A percentile compares a stretch with the other conserved stretches of the same genome.
Conservation (phyloP, 2,329 filamentous ascomycete genomes). For the Decorospora gaudefroyi region DNA sequence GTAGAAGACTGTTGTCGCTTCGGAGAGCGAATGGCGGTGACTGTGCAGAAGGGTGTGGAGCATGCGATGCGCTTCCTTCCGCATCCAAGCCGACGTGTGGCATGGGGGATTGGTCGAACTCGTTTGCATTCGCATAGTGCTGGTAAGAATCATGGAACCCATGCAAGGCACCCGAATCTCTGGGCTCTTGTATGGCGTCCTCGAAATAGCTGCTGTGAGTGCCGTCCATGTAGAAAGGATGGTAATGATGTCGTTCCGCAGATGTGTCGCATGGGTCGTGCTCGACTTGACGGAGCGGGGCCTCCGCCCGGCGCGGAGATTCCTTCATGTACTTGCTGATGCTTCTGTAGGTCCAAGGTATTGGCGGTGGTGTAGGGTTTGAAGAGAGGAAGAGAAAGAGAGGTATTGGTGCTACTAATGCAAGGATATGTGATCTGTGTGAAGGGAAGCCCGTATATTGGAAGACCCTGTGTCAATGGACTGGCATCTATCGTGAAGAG, state of each 20-base stretch:
- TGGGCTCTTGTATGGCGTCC: not conserved
- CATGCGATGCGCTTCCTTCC: constrained; percentile 9
- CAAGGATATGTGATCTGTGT: constrained; percentile 2
- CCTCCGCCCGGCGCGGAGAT: constrained; percentile 6
- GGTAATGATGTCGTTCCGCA: constrained; percentile 1
- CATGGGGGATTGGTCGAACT: constrained; percentile 16
- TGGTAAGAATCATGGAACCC: constrained; percentile 3
- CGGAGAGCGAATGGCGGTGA: constrained; percentile 4
- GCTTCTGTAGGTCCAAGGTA: not conserved
- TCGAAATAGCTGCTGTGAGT: constrained; percentile 2
- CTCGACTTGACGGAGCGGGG: constrained; percentile 3
- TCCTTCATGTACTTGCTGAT: constrained; percentile 21
- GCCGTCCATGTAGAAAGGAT: not conserved
- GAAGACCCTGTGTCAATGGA: constrained; percentile 1
- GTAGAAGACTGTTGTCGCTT: constrained; percentile 13
- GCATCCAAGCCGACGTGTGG: constrained; percentile 8
- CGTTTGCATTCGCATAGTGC: constrained; percentile 19
- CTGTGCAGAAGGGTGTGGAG: constrained; percentile 4
- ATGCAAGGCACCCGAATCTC: constrained; percentile 7
- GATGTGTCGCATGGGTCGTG: not conserved
- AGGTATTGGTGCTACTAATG: constrained; percentile 1
- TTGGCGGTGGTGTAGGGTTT: constrained; percentile 1
- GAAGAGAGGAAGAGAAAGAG: constrained; percentile 3
- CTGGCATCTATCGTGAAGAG: constrained; percentile 11
- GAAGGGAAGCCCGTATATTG: constrained; percentile 12